Evolutionary conservation across 1,284 basidiomycete species (phyloP), one percentile per base, ranked within the genome.

Genomic region (Meira miltonrushii): DNA sequence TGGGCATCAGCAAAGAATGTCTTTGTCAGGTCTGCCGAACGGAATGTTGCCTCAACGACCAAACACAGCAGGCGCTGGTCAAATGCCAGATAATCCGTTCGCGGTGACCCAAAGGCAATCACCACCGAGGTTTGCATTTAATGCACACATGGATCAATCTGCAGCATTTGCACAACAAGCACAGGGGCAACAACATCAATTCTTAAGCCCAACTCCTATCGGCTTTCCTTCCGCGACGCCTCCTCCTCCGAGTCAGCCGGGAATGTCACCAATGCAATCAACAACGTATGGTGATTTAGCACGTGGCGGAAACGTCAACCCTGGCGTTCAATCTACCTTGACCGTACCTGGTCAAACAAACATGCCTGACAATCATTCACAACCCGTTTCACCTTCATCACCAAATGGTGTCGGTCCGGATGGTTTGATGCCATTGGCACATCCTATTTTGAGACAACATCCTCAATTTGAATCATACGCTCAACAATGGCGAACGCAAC

Each of bases 391-490:
- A 25, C 43, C 43, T 4, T 4, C 43, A 44, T 25, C 43, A 44
- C 43, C 17, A 25, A 44, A 17, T 25, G 17, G 23, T 25, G 43
- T 44, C 4, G 43, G 23, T 4, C 43, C 23, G 17, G 43, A 17
- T 44, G 43, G 43, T 21, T 25, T 53, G 6, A 3, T 53, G 50
- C 50, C 50, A 53, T 25, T 53, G 13, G 50, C 50, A 4, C 50
- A 53, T 39, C 50, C 50, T 5, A 41, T 41, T 12, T 23, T 53
- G 23, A n/a, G 17, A 33, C 50, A 53, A 23, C 50, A 53, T 25
- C 50, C 50, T 37, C 50, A 53, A 28, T 53, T 33, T 53, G 39
- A 53, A 39, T 12, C 17, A 13, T 53, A 53, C 15, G 17, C 50
- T 15, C 23, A 53, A 17, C 50, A 53, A 23, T 25, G 23, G 17